Evolutionary conservation across 2,329 filamentous ascomycete species (phyloP).

Genomic region (Phialemoniopsis sp.): DNA sequence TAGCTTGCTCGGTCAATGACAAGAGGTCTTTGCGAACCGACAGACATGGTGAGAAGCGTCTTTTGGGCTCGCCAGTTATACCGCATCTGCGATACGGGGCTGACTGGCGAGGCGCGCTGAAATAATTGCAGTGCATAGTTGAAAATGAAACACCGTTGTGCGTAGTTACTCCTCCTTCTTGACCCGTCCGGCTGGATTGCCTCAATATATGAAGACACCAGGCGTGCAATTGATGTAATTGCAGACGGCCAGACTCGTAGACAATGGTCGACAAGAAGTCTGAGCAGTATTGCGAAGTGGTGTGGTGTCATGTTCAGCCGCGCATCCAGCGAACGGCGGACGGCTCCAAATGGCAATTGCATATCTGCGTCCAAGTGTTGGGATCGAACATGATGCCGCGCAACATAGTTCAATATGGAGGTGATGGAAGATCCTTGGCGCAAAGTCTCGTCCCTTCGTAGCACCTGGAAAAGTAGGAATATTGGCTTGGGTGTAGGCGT

Average conservation of each 20-base stretch:
- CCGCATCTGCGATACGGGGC: conserved; percentile 26
- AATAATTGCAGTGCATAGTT: conserved; percentile 34
- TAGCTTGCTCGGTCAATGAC: conserved; percentile 49
- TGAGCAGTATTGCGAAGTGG: conserved; percentile 15
- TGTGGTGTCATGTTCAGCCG: conserved; percentile 15
- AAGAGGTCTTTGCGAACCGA: conserved; percentile 40
- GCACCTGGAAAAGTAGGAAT: conserved; percentile 31
- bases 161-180: conserved; percentile 13
- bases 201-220: conserved; percentile 19
- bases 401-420: not conserved
- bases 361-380: not conserved
- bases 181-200: conserved; percentile 7
- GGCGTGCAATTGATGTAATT: conserved; percentile 18
- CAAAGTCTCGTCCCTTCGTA: conserved; percentile 27
- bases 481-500: conserved; percentile 27
- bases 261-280: conserved; percentile 20
- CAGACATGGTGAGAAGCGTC: conserved; percentile 47
- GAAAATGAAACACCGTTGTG: conserved; percentile 27
- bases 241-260: conserved; percentile 21
- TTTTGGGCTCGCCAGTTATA: conserved; percentile 57
- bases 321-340: conserved; percentile 12
- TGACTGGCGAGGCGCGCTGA: conserved; percentile 23
- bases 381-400: conserved; percentile 8
- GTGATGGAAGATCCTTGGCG: not conserved
- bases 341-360: conserved; percentile 6